Base-by-base conservation (phyloP, 148 eudicot species). In the Spergularia bocconei region DNA sequence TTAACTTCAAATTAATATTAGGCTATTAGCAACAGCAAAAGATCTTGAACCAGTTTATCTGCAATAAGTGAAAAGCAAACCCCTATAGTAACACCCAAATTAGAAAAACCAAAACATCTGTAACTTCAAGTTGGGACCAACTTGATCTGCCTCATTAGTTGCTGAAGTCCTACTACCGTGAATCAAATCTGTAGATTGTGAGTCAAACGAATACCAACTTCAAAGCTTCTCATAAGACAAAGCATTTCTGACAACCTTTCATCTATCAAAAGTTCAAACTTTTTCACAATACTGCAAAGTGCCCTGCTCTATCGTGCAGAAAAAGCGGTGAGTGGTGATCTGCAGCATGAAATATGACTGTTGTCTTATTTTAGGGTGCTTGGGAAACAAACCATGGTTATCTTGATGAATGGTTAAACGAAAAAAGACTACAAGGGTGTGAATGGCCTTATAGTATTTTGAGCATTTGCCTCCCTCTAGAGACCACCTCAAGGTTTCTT, bases 1-100 rank as follows among this genome's bases (percentile, higher is more conserved):
- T 66, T 59, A 23, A 77, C 53, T 54, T 38, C 54, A 51, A 77
- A 6, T 50, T 16, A 14, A n/a, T 17, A 73, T 38, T 29, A 29
- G 36, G 19, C 21, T 17, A 73, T 44, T 9, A 44, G 48, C 13
- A 59, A 20, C 38, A 62, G 33, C 23, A 3, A 79, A 78, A 36
- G 41, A 14, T 16, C n/a, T 17, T 7, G 21, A 38, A 62, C 15
- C 25, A 17, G 57, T 11, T 41, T n/a, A 47, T 67, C 54, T 9
- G 57, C 54, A 72, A 20, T 20, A 13, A 60, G 14, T 10, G 20
- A 17, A 9, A 71, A 71, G 53, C 74, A 11, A 70, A 52, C 55
- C 53, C 29, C 39, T 71, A 6, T 19, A 21, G 23, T 7, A 14
- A 21, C 63, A 11, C 63, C 21, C 14, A 59, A 4, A 19, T 17